Evolutionary conservation across 179 eudicot genomes (phyloP), one percentile per base, ranked within the genome.

Genomic region (Dionaea muscipula): DNA sequence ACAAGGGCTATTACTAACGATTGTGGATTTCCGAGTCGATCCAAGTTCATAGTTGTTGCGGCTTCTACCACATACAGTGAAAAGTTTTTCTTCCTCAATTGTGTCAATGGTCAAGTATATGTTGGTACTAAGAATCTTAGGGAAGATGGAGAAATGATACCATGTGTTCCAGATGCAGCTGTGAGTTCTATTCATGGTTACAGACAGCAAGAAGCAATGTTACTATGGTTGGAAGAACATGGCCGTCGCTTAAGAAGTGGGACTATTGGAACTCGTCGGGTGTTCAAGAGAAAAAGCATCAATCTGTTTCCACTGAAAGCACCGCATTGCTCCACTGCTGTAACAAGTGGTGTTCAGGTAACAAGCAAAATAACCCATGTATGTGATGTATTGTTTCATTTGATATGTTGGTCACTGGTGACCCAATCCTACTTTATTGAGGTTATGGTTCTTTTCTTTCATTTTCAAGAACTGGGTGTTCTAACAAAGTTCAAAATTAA

Each of bases 181-280:
- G 55, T 82, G 63, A 77, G 55, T 44, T 70, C 74, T 24, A 65
- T 66, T 39, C 73, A 60, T 47, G 67, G 65, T 52, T 15, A 38
- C 3, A 53, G 43, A 58, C 27, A 47, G 55, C 78, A 76, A 51
- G 96, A 91, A 74, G 99, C 81, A 27, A 53, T 88, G 62, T 68
- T 91, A 41, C 67, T 88, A 66, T 91, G 99, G 99, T 71, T 91
- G 66, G 99, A 91, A 75, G 96, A 91, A 70, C 99, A 87, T 63
- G 76, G 53, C 9, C 81, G 73, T 16, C 96, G 99, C 50, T 73
- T 93, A 53, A 55, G 81, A 61, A 68, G 63, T 75, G 89, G 94
- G 21, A 56, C 73, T 57, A 61, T 88, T 65, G 61, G 70, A 68
- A 59, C 78, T 39, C 81, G 85, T 15, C 68, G 59, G 60, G 82